phyloP scores from a whole-genome alignment of 2,329 filamentous ascomycete genomes.

The Fusarium oligoseptatum region DNA sequence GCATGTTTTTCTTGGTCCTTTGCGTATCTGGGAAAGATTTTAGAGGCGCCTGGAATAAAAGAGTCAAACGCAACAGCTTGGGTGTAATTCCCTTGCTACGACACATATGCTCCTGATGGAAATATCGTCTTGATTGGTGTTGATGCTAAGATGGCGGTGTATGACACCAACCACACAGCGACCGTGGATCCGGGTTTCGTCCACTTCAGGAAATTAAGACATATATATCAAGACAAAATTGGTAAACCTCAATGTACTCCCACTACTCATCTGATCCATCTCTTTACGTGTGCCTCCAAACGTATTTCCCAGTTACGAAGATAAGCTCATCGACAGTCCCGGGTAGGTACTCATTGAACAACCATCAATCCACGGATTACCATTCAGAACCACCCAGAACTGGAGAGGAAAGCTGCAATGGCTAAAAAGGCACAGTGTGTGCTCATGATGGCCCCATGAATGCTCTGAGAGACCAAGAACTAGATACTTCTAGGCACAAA shows the following conservation, averaged over 20 bases:
- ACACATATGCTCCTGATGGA: not conserved
- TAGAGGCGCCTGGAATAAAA: slow-evolving; percentile 3
- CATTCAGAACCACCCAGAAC: not conserved
- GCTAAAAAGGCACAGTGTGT: not conserved
- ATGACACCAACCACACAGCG: too few species aligned
- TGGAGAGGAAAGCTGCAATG: not conserved
- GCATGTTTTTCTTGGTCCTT: slow-evolving; percentile 1
- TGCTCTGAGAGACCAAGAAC: too few species aligned
- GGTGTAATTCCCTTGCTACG: not conserved
- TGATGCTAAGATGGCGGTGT: not conserved
- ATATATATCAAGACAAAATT: not conserved
- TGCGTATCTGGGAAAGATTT: not conserved
- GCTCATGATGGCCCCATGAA: too few species aligned
- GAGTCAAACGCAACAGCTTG: not conserved
- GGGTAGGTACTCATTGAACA: not conserved
- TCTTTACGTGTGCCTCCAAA: not conserved
- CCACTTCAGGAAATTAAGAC: not conserved
- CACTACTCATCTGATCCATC: too few species aligned
- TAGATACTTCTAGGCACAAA: not conserved
- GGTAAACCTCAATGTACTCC: not conserved
- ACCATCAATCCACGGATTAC: not conserved
- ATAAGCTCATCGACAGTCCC: not conserved
- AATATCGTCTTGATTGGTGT: not conserved
- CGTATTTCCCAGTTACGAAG: fast-evolving
- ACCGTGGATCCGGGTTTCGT: not conserved